phyloP scores from a whole-genome alignment of 176 grass and related monocot genomes.

The Otatea glauca region DNA sequence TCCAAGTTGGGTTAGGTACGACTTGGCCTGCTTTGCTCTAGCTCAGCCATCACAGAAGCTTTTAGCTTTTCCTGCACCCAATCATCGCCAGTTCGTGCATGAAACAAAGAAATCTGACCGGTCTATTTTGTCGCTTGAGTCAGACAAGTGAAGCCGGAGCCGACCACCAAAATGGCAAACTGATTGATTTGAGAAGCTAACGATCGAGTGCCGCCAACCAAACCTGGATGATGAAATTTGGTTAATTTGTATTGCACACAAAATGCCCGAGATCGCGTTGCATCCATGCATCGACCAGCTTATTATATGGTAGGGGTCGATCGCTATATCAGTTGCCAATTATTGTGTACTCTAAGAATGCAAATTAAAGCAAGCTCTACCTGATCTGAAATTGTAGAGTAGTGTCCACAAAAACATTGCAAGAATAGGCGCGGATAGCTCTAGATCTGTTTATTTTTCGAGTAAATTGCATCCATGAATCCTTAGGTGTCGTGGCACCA shows the following conservation, averaged over 20 bases:
- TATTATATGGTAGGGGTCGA: background rate
- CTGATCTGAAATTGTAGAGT: background rate
- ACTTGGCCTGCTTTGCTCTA: background rate
- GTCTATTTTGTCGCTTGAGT: background rate
- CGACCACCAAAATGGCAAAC: background rate
- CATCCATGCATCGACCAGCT: background rate
- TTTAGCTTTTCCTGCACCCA: background rate
- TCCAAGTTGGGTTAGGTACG: slow-evolving; percentile 44
- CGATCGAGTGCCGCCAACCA: background rate
- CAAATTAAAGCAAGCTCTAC: background rate
- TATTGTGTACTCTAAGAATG: background rate
- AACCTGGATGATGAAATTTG: background rate
- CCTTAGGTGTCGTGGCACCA: too few species aligned
- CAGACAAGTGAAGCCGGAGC: background rate
- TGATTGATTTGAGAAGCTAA: slow-evolving; percentile 8
- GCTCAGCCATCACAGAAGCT: background rate
- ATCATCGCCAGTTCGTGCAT: slow-evolving; percentile 1
- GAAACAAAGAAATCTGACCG: background rate
- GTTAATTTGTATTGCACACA: background rate
- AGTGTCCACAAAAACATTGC: too few species aligned
- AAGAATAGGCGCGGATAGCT: too few species aligned
- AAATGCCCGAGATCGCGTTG: background rate
- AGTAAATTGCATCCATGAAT: too few species aligned
- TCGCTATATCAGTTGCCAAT: background rate
- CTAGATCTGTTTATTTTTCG: too few species aligned